A percentile compares a stretch with the other conserved stretches of the same genome.
phyloP scores from a whole-genome alignment of 2,329 filamentous ascomycete species.

The Pestalotiopsis sp. region DNA sequence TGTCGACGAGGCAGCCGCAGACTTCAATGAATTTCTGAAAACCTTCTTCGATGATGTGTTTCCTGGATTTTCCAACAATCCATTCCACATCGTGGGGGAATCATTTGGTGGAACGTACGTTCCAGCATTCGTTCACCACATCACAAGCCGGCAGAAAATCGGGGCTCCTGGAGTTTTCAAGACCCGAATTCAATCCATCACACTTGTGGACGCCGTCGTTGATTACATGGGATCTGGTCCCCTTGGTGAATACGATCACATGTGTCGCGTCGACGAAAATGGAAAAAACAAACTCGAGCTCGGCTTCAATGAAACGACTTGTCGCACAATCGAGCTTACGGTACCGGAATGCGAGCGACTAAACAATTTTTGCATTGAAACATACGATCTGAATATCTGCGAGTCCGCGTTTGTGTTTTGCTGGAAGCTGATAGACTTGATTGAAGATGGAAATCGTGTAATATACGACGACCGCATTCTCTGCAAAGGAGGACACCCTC shows the following conservation, averaged over 20 bases:
- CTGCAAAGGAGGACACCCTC: conserved; percentile 9
- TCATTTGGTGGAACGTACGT: conserved; percentile 23
- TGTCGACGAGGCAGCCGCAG: conserved; percentile 15
- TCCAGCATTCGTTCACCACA: conserved; percentile 17
- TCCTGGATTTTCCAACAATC: conserved; percentile 14
- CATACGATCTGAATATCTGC: not conserved
- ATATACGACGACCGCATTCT: conserved; percentile 10
- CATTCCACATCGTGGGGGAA: conserved; percentile 20
- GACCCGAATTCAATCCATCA: conserved; percentile 15
- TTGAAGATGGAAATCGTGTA: not conserved
- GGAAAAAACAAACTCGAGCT: conserved; percentile 11
- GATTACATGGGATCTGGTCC: conserved; percentile 7
- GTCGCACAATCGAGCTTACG: not conserved
- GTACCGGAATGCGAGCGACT: not conserved
- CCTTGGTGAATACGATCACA: conserved; percentile 19
- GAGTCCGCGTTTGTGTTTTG: not conserved
- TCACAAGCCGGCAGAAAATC: conserved; percentile 13
- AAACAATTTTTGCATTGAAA: not conserved
- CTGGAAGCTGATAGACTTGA: not conserved
- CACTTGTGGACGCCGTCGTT: conserved; percentile 18
- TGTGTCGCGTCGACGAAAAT: conserved; percentile 14
- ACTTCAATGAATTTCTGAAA: conserved; percentile 20
- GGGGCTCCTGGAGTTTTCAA: conserved; percentile 11
- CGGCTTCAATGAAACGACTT: conserved; percentile 3
- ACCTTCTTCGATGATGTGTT: conserved; percentile 19